Percentiles rank a stretch among this genome's conserved stretches.
Evolutionary conservation across 1,284 basidiomycete genomes (phyloP).

Genomic region (Boletus smithii): DNA sequence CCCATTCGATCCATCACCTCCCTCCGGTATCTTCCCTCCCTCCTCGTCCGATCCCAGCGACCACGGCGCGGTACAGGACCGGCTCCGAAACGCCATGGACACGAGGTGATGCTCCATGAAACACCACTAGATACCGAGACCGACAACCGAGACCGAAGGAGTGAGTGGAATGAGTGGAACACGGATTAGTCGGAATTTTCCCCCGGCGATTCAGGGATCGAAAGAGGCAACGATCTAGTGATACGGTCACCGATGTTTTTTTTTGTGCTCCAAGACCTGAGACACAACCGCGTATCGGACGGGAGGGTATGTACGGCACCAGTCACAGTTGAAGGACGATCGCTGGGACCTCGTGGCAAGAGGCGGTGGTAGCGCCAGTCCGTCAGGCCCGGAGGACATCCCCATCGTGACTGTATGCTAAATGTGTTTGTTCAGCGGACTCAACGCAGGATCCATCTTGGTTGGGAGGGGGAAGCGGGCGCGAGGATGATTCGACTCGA

Average conservation of each 20-base stretch:
- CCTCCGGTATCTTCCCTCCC: background rate
- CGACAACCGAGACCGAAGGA: background rate
- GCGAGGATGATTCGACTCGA: background rate
- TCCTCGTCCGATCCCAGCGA: background rate
- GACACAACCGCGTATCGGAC: slow-evolving; percentile 6
- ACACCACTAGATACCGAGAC: slow-evolving; percentile 3
- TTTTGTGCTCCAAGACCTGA: slow-evolving; percentile 10
- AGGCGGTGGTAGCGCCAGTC: slow-evolving; percentile 11
- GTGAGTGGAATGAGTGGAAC: background rate
- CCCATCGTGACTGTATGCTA: background rate
- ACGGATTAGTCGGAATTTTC: background rate
- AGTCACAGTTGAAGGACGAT: background rate
- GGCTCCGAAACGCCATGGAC: slow-evolving; percentile 3
- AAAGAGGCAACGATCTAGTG: background rate
- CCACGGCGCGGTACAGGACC: background rate
- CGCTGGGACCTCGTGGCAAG: slow-evolving; percentile 1
- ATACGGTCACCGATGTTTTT: background rate
- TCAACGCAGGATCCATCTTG: background rate
- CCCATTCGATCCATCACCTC: background rate
- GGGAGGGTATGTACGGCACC: slow-evolving; percentile 1
- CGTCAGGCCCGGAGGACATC: slow-evolving; percentile 5
- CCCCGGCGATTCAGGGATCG: background rate
- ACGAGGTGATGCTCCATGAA: slow-evolving; percentile 9
- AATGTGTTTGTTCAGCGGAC: background rate
- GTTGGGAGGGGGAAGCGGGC: background rate